Evolutionary conservation across 106 monocot genomes (phyloP), one percentile per base, ranked within the genome.

Genomic region (Allium sativum): DNA sequence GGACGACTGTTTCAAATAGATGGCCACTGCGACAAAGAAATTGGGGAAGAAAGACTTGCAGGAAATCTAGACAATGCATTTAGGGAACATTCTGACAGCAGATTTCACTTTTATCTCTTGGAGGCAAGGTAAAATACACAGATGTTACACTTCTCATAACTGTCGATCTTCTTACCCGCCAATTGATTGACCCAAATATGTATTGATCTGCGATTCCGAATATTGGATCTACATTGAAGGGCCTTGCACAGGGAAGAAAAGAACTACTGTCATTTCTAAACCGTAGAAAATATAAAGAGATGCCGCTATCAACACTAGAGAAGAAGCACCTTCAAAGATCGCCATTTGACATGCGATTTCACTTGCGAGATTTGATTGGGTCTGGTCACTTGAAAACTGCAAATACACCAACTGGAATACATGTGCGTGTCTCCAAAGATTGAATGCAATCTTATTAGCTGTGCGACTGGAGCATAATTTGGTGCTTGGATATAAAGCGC

Each of bases 151-250:
- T 95, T 31, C 68, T 95, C 48, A 84, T 95, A 13, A 86, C 67
- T 75, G 89, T 81, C 48, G 94, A 89, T 62, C 76, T 95, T 62
- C 83, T 95, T 73, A 95, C 72, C 43, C 89, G 83, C 53, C 94
- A 95, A 65, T 64, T 95, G 64, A 86, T 90, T 84, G 90, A 95
- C 77, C 81, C 89, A 65, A 86, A 90, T 53, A 74, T 76, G 72
- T 95, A 95, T 52, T 95, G 94, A 89, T 95, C 90, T 73, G 63
- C 84, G 44, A 95, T 95, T 75, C 94, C 94, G 74, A 84, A 76
- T 64, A 84, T 95, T 62, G 94, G 94, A 8, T 68, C 77, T 22
- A 74, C 86, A 56, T 76, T 90, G 56, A 95, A 95, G 66, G 83
- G 77, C 52, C 78, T 95, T 17, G 81, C 86, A 48, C 94, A 95